phyloP scores from a whole-genome alignment of 78 protist species.

The Dictyostelium brefeldianum region DNA sequence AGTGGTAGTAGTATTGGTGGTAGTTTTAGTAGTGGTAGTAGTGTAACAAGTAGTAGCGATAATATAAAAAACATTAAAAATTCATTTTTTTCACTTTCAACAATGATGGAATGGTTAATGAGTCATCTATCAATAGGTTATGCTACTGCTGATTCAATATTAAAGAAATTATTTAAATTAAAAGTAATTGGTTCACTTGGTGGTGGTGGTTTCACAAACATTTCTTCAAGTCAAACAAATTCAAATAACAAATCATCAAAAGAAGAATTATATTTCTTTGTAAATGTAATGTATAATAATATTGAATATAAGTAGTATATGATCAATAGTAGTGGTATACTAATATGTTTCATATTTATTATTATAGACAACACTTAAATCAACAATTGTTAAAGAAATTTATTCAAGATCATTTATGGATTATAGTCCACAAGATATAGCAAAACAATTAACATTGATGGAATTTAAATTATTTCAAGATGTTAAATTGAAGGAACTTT shows the following conservation, averaged over 20 bases:
- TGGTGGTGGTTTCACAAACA: not conserved
- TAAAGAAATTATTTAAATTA: slow-evolving; percentile 17
- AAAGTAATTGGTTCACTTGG: slow-evolving; percentile 39
- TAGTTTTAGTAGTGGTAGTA: not conserved
- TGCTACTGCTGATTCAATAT: slow-evolving; percentile 21
- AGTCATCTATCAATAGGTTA: slow-evolving; percentile 23
- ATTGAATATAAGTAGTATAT: not conserved
- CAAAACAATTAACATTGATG: slow-evolving; percentile 50
- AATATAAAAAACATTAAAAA: not conserved
- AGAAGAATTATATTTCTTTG: slow-evolving; percentile 42
- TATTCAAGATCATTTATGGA: slow-evolving; percentile 71
- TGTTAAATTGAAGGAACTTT: slow-evolving; percentile 39
- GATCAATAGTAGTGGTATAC: not conserved
- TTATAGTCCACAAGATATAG: slow-evolving; percentile 63
- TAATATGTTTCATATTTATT: not conserved
- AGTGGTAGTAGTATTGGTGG: not conserved
- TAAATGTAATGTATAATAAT: slow-evolving; percentile 14
- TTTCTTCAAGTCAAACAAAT: not conserved
- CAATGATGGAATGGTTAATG: slow-evolving; percentile 52
- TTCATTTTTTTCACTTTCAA: slow-evolving; percentile 6
- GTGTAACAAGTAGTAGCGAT: not conserved
- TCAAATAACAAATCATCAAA: slow-evolving; percentile 28
- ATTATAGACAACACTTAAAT: not conserved
- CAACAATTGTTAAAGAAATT: not conserved
- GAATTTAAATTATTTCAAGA: slow-evolving; percentile 51